Evolutionary conservation across 163 green algal species (phyloP).

Genomic region (Volvox carteri): DNA sequence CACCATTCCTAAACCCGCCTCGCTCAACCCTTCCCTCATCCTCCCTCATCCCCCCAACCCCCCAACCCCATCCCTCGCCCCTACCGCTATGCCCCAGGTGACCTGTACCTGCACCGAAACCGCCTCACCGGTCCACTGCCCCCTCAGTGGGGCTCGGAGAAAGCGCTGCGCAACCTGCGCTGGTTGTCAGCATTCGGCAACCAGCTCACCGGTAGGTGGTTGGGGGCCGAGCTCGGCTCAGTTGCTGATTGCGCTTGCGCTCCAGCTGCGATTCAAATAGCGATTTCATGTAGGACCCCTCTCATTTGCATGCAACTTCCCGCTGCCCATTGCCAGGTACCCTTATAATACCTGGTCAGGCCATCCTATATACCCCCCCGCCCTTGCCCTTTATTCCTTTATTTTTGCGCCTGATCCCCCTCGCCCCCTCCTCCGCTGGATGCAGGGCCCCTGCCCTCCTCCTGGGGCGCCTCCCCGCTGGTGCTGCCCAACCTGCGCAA

Average conservation of each 20-base stretch:
- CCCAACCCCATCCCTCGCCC: no score
- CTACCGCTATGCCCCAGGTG: not conserved
- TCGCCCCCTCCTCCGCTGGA: not conserved
- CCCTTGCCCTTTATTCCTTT: not conserved
- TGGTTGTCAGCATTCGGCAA: slow-evolving; percentile 55
- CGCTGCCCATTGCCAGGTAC: no score
- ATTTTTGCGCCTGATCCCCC: not conserved
- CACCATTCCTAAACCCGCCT: no score
- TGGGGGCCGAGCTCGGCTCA: no score
- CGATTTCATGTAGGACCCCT: no score
- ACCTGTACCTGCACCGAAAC: slow-evolving; percentile 59
- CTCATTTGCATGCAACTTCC: no score
- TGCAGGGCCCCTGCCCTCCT: slow-evolving; percentile 42
- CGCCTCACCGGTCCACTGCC: slow-evolving; percentile 27
- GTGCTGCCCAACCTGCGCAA: slow-evolving; percentile 54
- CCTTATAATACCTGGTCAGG: no score
- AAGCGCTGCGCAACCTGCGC: slow-evolving; percentile 50
- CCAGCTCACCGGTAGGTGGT: slow-evolving; percentile 33
- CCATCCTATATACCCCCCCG: no score
- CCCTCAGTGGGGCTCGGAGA: not conserved
- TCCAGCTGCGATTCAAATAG: no score
- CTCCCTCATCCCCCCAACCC: not conserved
- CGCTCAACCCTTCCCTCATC: no score
- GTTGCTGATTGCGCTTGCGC: no score
- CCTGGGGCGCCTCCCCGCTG: slow-evolving; percentile 49